Percentiles rank a stretch among this genome's conserved stretches.
Evolutionary conservation across 805 yeast genomes (phyloP).

Genomic region (Ogataea polymorpha): DNA sequence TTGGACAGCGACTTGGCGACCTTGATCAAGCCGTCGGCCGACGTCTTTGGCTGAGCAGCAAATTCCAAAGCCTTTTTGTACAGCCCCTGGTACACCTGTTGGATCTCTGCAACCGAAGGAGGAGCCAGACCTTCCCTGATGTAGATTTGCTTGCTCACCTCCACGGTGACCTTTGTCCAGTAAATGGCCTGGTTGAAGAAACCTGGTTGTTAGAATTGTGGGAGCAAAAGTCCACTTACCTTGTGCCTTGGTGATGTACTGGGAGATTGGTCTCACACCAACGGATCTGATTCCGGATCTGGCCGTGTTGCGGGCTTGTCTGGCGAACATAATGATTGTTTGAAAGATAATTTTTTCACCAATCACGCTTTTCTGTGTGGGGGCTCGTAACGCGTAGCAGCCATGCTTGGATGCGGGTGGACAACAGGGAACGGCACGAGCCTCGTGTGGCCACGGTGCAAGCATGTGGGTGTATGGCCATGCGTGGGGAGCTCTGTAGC

Average conservation of each 20-base stretch:
- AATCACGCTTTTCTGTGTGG: slow-evolving; percentile 15
- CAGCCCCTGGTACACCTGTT: slow-evolving; percentile 61
- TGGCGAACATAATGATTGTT: slow-evolving; percentile 30
- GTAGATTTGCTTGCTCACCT: slow-evolving; percentile 71
- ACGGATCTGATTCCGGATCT: slow-evolving; percentile 28
- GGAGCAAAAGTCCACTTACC: slow-evolving; percentile 28
- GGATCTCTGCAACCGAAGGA: slow-evolving; percentile 74
- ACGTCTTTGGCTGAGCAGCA: slow-evolving; percentile 59
- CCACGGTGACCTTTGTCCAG: slow-evolving; percentile 65
- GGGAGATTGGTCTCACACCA: slow-evolving; percentile 39
- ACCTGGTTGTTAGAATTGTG: slow-evolving; percentile 21
- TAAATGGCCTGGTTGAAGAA: slow-evolving; percentile 59
- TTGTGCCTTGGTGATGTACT: slow-evolving; percentile 35
- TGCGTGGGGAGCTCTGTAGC: too few relatives aligned
- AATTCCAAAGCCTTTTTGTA: slow-evolving; percentile 43
- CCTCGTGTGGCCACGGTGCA: too few relatives aligned
- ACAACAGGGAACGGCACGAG: too few relatives aligned
- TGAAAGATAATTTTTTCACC: slow-evolving; percentile 14
- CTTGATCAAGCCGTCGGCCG: slow-evolving; percentile 44
- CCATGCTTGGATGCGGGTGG: too few relatives aligned
- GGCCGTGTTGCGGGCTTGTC: slow-evolving; percentile 32
- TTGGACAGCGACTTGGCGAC: slow-evolving; percentile 42
- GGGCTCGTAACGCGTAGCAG: slow-evolving; percentile 10
- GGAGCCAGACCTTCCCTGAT: slow-evolving; percentile 91
- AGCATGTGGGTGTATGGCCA: too few relatives aligned